Evolutionary conservation across 2,329 filamentous ascomycete genomes (phyloP).

Genomic region (Didymella pomorum): DNA sequence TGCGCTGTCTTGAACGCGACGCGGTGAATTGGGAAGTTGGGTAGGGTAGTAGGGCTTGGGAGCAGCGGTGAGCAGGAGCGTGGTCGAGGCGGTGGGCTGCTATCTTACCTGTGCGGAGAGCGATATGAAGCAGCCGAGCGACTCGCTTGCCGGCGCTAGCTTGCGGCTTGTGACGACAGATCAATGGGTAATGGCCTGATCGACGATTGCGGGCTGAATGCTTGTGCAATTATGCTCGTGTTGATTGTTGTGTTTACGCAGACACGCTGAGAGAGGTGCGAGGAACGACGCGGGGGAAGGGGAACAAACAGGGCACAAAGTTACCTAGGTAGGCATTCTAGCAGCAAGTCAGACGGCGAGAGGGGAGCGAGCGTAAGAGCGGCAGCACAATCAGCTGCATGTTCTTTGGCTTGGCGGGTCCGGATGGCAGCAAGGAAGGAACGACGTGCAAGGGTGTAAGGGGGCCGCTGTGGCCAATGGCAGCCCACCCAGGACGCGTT

Average conservation of each 20-base stretch:
- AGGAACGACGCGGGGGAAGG: conserved; percentile 2
- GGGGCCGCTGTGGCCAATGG: conserved; percentile 31
- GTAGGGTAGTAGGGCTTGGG: conserved; percentile 19
- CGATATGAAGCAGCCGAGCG: conserved; percentile 43
- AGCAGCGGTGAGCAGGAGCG: conserved; percentile 32
- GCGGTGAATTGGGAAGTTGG: conserved; percentile 22
- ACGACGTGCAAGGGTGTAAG: conserved; percentile 31
- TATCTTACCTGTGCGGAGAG: conserved; percentile 40
- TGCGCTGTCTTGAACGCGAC: conserved; percentile 28
- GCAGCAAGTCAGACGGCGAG: conserved; percentile 17
- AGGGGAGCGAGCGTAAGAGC: conserved; percentile 5
- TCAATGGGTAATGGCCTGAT: conserved; percentile 19
- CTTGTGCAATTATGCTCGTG: conserved; percentile 7
- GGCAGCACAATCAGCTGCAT: conserved; percentile 24
- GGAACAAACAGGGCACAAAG: conserved; percentile 13
- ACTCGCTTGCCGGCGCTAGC: conserved; percentile 46
- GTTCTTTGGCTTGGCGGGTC: conserved; percentile 20
- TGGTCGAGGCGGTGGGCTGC: conserved; percentile 34
- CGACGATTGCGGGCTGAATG: conserved; percentile 20
- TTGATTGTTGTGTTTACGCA: conserved; percentile 14
- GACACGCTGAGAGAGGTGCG: conserved; percentile 8
- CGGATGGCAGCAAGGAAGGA: conserved; percentile 39
- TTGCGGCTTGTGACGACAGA: conserved; percentile 39
- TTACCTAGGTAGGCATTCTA: no score
- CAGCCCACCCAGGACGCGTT: conserved; percentile 25